phyloP scores from a whole-genome alignment of 1,284 basidiomycete genomes.

The Xanthoconium separans region DNA sequence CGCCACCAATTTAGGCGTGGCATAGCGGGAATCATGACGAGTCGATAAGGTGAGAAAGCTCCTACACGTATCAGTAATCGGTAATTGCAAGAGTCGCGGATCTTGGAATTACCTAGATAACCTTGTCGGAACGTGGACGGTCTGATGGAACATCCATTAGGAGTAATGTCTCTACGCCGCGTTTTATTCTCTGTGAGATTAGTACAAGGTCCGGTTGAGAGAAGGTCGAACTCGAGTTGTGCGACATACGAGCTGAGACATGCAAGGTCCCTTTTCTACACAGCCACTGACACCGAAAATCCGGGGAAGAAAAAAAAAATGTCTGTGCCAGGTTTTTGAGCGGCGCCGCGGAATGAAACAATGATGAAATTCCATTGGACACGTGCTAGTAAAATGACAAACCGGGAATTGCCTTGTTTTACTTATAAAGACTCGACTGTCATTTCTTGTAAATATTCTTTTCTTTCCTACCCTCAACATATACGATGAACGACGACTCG shows the following conservation, averaged over 20 bases:
- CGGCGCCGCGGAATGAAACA: neutral
- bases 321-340: constrained; percentile 1
- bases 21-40: neutral
- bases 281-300: constrained; percentile 11
- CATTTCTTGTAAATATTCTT: too few relatives aligned
- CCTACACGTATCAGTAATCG: too few relatives aligned
- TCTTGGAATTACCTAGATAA: constrained; percentile 22
- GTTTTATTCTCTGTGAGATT: neutral
- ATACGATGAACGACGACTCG: constrained; percentile 13
- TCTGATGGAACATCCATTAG: constrained; percentile 1
- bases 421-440: too few relatives aligned
- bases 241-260: too few relatives aligned
- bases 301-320: constrained; percentile 16
- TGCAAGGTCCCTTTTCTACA: neutral
- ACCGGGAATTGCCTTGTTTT: constrained; percentile 27
- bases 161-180: constrained; percentile 15
- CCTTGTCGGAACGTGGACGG: constrained; percentile 8
- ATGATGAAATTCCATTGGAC: constrained; percentile 15
- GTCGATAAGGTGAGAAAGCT: neutral
- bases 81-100: constrained; percentile 11
- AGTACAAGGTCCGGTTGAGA: too few relatives aligned
- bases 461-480: neutral
- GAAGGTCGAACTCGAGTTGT: too few relatives aligned
- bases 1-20: neutral
- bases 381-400: constrained; percentile 27